Evolutionary conservation across 805 yeast species (phyloP).

Genomic region (Diddensiella caesifluorescens): DNA sequence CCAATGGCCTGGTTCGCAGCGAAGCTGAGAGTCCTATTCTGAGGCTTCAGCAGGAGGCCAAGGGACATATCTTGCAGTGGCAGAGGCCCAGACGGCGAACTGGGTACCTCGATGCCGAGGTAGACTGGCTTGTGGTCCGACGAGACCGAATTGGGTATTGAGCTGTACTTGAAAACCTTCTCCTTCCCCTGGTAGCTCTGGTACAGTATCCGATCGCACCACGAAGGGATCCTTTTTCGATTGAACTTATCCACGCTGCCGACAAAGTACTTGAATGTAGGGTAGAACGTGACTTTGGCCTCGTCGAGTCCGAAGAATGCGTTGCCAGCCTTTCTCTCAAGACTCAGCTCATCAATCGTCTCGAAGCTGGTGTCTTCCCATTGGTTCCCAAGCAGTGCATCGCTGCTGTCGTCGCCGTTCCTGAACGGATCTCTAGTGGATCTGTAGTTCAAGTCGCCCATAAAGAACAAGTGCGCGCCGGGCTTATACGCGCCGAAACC

Average conservation of each 20-base stretch:
- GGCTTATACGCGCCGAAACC: conserved; percentile 50
- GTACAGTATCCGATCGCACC: conserved; percentile 84
- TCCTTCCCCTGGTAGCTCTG: conserved; percentile 38
- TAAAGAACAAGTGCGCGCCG: conserved; percentile 54
- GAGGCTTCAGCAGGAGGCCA: background rate
- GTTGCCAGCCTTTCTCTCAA: conserved; percentile 38
- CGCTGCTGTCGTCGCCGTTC: conserved; percentile 16
- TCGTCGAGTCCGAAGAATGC: conserved; percentile 64
- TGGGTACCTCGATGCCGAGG: conserved; percentile 31
- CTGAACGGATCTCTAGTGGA: conserved; percentile 33
- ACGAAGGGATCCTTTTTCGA: conserved; percentile 64
- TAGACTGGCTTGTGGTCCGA: conserved; percentile 85
- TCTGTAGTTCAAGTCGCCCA: conserved; percentile 87
- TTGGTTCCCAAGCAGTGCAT: conserved; percentile 15
- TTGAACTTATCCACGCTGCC: conserved; percentile 48
- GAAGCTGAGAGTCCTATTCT: conserved; percentile 8
- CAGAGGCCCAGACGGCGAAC: too few species aligned
- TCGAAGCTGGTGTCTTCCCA: conserved; percentile 28
- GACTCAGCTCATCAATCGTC: conserved; percentile 46
- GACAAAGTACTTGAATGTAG: conserved; percentile 66
- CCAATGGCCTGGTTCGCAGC: conserved; percentile 18
- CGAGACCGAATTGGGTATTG: conserved; percentile 42
- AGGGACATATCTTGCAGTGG: background rate
- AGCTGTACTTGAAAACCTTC: conserved; percentile 40
- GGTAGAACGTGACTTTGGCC: conserved; percentile 58